Conservation (phyloP, 768 basidiomycete species). For the Auriculariales sp. region DNA sequence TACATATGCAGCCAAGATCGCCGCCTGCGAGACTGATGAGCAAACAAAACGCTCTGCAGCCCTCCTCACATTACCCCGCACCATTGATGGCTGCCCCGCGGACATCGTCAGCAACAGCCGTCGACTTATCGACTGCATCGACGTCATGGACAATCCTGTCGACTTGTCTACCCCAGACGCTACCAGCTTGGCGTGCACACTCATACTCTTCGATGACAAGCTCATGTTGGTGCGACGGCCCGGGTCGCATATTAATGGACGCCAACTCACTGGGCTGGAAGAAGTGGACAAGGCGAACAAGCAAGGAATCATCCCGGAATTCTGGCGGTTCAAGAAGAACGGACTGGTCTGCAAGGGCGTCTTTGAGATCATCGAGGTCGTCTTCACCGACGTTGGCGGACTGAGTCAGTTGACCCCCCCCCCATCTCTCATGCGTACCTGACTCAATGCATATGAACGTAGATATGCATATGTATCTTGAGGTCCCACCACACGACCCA, state of each 20-base stretch:
- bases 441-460: slow-evolving; percentile 7
- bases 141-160: slow-evolving; percentile 58
- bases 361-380: slow-evolving; percentile 71
- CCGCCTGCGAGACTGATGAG: slow-evolving; percentile 81
- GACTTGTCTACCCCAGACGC: slow-evolving; percentile 10
- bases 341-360: slow-evolving; percentile 77
- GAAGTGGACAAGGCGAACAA: slow-evolving; percentile 55
- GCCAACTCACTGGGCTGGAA: slow-evolving; percentile 58
- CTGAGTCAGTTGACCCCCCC: slow-evolving; percentile 38
- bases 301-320: slow-evolving; percentile 29
- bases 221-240: slow-evolving; percentile 82
- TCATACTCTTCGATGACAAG: slow-evolving; percentile 92
- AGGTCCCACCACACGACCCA: slow-evolving; percentile 68
- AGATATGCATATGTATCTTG: slow-evolving; percentile 82
- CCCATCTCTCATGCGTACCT: slow-evolving; percentile 2
- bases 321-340: slow-evolving; percentile 52
- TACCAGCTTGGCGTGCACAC: slow-evolving; percentile 58
- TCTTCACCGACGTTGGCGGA: slow-evolving; percentile 63
- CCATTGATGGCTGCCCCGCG: slow-evolving; percentile 82
- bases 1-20: slow-evolving; percentile 80
- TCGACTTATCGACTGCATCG: slow-evolving; percentile 81
- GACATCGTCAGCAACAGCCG: slow-evolving; percentile 80
- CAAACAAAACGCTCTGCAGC: slow-evolving; percentile 80
- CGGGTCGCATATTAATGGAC: slow-evolving; percentile 60
- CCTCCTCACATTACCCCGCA: slow-evolving; percentile 71